Evolutionary conservation across 2,329 filamentous ascomycete genomes (phyloP).

Genomic region (Aspergillus sp.): DNA sequence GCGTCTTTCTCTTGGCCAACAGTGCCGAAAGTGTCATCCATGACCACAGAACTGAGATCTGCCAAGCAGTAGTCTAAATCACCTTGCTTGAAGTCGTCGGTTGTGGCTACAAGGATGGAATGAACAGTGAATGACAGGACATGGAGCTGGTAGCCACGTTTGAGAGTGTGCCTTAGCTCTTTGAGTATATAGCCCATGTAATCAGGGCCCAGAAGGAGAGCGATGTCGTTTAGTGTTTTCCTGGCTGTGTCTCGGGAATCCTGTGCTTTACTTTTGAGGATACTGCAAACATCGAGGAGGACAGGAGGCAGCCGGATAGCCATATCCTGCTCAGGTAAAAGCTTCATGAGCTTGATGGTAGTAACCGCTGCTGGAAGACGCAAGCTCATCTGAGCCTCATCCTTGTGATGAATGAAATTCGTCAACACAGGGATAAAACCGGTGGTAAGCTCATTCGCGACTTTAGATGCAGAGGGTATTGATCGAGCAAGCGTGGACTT

Average conservation of each 20-base stretch:
- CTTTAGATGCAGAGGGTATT: conserved; percentile 65
- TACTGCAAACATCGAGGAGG: conserved; percentile 88
- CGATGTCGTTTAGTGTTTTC: conserved; percentile 82
- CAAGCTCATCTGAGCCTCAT: conserved; percentile 89
- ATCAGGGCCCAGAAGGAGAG: conserved; percentile 72
- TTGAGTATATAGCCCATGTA: conserved; percentile 94
- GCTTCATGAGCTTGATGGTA: conserved; percentile 79
- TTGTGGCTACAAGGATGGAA: conserved; percentile 75
- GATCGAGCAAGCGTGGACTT: conserved; percentile 59
- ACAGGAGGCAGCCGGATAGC: conserved; percentile 75
- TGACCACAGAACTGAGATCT: conserved; percentile 77
- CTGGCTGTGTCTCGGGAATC: conserved; percentile 89
- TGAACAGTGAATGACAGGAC: conserved; percentile 95
- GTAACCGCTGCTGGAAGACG: conserved; percentile 88
- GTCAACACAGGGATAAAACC: conserved; percentile 76
- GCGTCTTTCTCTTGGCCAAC: conserved; percentile 96
- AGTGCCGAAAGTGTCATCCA: conserved; percentile 96
- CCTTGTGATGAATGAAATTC: conserved; percentile 88
- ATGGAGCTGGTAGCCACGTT: conserved; percentile 87
- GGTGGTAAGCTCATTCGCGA: conserved; percentile 69
- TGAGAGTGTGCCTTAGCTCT: conserved; percentile 79
- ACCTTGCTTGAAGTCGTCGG: conserved; percentile 72
- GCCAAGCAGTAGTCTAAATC: conserved; percentile 85
- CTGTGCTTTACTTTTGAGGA: conserved; percentile 82
- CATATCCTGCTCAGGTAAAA: conserved; percentile 73